A percentile compares a stretch with the other conserved stretches of the same genome.
phyloP scores from a whole-genome alignment of 371 early-diverging fungal species.

The Chytridium lagenaria region DNA sequence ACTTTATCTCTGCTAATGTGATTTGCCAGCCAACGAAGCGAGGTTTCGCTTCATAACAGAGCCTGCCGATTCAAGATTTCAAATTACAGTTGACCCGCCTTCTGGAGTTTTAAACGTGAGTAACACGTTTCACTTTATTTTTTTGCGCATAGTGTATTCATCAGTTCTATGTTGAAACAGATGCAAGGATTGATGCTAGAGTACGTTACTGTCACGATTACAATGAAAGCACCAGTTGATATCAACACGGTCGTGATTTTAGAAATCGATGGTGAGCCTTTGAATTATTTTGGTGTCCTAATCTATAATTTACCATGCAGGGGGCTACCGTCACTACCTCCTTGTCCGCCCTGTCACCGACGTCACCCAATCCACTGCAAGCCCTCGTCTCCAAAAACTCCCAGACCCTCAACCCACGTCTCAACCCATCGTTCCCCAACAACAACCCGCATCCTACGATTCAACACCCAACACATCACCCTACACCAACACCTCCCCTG shows the following conservation, averaged over 20 bases:
- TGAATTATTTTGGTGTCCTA: no score
- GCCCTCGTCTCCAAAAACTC: no score
- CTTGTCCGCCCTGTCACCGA: not conserved
- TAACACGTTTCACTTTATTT: not conserved
- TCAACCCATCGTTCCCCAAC: not conserved
- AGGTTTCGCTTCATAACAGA: not conserved
- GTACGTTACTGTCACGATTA: slow-evolving; percentile 12
- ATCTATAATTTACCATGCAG: no score
- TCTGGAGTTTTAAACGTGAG: slow-evolving; percentile 9
- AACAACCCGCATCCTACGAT: not conserved
- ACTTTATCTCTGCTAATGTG: no score
- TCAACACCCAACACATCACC: not conserved
- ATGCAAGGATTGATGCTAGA: slow-evolving; percentile 22
- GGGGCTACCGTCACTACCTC: slow-evolving; percentile 17
- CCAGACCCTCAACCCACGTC: not conserved
- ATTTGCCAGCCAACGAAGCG: not conserved
- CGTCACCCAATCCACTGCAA: not conserved
- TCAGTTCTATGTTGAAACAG: not conserved
- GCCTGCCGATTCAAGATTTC: not conserved
- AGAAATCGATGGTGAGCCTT: slow-evolving; percentile 27
- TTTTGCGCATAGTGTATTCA: not conserved
- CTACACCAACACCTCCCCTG: not conserved
- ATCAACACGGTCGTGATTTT: slow-evolving; percentile 22
- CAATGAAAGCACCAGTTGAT: slow-evolving; percentile 9
- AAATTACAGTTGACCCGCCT: not conserved